Conservation (phyloP, 306 rosid species). For the Glycyrrhiza uralensis region DNA sequence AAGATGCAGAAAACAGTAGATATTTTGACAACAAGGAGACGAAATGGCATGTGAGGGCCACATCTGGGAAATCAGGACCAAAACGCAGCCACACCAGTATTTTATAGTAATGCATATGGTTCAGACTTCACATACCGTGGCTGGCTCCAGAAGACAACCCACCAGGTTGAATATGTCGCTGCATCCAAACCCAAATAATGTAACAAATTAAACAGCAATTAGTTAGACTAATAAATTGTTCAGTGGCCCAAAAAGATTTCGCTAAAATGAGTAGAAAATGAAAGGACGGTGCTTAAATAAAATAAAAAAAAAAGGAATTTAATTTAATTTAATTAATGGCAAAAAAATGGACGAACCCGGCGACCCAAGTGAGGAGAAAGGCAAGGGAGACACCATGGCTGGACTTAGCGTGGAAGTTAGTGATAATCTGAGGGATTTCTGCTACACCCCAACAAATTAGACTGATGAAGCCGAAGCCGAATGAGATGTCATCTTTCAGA, state of each 20-base stretch:
- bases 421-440: conserved; percentile 86
- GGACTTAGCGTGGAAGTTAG: conserved; percentile 79
- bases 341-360: conserved; percentile 49
- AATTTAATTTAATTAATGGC: not conserved
- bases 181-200: conserved; percentile 18
- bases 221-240: not conserved
- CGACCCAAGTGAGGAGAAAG: conserved; percentile 94
- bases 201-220: not conserved
- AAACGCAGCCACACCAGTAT: not conserved
- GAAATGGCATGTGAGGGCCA: not conserved
- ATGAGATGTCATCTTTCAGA: conserved; percentile 61
- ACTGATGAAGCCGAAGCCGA: conserved; percentile 61
- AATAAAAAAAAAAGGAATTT: too few relatives aligned
- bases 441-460: conserved; percentile 82
- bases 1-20: not conserved
- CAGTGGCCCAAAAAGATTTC: not conserved
- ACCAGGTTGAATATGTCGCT: conserved; percentile 75
- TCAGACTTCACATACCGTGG: conserved; percentile 64
- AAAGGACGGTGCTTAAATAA: not conserved
- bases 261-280: not conserved
- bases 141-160: conserved; percentile 92
- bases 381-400: conserved; percentile 85
- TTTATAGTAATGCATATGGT: not conserved
- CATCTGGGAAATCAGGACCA: not conserved
- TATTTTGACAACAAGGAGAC: not conserved